Percentiles rank a stretch among this genome's conserved stretches.
These are phyloP conservation scores for Tinospora cordifolia DNA, from an alignment of 164 flowering plant genomes.

Conservation along the genomic window DNA sequence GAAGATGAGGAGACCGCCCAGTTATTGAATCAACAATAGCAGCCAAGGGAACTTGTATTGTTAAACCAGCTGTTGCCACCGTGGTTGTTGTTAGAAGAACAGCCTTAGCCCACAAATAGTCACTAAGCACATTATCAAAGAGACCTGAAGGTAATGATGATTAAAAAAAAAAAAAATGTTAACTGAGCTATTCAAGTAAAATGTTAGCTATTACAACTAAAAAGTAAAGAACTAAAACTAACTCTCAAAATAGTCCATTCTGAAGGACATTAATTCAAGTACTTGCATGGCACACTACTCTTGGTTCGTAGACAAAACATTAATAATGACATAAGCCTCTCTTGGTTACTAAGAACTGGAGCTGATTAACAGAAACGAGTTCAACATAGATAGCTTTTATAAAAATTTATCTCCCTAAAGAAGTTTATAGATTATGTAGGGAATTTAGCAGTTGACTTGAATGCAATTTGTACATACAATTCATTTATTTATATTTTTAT, in stretches of 20 bases:
- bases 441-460: no score
- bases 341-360: no score
- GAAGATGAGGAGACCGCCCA: conserved; percentile 61
- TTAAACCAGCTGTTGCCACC: conserved; percentile 91
- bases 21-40: conserved; percentile 71
- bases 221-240: neutral
- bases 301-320: no score
- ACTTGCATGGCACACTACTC: neutral
- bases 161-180: neutral
- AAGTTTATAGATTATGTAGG: no score
- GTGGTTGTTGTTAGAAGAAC: conserved; percentile 86
- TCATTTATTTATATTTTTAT: no score
- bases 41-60: conserved; percentile 93
- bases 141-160: conserved; percentile 44
- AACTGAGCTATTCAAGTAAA: neutral
- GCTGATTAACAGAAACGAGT: no score
- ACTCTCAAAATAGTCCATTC: neutral
- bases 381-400: no score
- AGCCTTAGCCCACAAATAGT: conserved; percentile 95
- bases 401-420: no score
- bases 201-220: neutral
- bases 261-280: neutral
- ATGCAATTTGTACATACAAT: no score
- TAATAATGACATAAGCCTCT: no score
- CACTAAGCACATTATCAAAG: conserved; percentile 89